Percentiles rank a stretch among this genome's conserved stretches.
phyloP scores from a whole-genome alignment of 805 yeast genomes.

The Groenewaldozyma salmanticensis region DNA sequence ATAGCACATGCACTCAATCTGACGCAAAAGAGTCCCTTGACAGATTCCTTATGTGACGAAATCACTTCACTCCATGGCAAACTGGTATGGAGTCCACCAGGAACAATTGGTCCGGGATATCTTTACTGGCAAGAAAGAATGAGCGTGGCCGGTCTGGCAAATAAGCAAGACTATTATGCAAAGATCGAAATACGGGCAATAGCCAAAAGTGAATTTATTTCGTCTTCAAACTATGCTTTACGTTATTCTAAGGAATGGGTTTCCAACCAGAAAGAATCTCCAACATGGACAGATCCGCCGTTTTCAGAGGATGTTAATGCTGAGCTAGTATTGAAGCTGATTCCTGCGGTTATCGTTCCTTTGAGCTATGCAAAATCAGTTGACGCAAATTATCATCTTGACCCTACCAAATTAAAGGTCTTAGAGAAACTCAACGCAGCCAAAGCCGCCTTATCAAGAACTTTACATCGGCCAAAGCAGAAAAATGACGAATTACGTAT shows the following conservation, averaged over 20 bases:
- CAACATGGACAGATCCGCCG: slow-evolving; percentile 11
- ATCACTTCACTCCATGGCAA: slow-evolving; percentile 19
- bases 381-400: slow-evolving; percentile 5
- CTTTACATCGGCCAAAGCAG: background rate
- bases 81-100: slow-evolving; percentile 23
- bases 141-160: background rate
- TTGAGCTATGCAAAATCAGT: slow-evolving; percentile 10
- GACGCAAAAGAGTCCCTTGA: slow-evolving; percentile 4
- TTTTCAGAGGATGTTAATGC: slow-evolving; percentile 20
- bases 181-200: slow-evolving; percentile 17
- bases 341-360: slow-evolving; percentile 27
- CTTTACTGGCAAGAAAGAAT: slow-evolving; percentile 21
- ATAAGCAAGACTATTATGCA: slow-evolving; percentile 12
- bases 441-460: background rate
- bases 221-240: slow-evolving; percentile 7
- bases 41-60: too few species aligned
- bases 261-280: slow-evolving; percentile 3
- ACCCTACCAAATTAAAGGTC: background rate
- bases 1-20: slow-evolving; percentile 20
- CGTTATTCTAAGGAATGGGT: slow-evolving; percentile 18
- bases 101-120: slow-evolving; percentile 26
- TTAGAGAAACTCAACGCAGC: background rate
- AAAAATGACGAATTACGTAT: slow-evolving; percentile 3
- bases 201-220: slow-evolving; percentile 11
- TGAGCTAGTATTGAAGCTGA: slow-evolving; percentile 24